Evolutionary conservation across 2,329 filamentous ascomycete genomes (phyloP).

Genomic region (Alternaria angustiovoidea): DNA sequence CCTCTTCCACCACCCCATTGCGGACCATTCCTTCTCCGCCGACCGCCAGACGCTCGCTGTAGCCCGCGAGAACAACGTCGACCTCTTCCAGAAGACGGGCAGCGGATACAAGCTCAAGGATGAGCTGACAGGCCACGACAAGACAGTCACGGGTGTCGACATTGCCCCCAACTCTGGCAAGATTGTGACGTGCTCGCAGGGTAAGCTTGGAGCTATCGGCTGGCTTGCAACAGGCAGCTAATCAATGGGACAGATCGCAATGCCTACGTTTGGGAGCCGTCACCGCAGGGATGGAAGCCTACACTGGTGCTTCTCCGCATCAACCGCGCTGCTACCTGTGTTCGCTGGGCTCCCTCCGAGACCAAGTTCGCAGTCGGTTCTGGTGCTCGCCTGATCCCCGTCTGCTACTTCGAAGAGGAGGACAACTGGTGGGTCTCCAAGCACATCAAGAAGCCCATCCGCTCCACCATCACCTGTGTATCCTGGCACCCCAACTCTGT

Average conservation of each 20-base stretch:
- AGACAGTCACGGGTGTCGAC: conserved; percentile 94
- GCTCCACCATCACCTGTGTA: conserved; percentile 93
- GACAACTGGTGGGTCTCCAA: conserved; percentile 99
- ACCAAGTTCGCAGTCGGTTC: conserved; percentile 98
- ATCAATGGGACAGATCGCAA: conserved; percentile 75
- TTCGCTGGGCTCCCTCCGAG: conserved; percentile 96
- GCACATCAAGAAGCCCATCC: conserved; percentile 98
- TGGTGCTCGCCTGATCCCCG: conserved; percentile 90
- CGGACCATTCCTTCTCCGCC: conserved; percentile 96
- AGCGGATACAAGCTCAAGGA: conserved; percentile 84
- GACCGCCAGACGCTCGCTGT: conserved; percentile 90
- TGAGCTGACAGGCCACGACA: conserved; percentile 95
- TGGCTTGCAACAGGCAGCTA: conserved; percentile 22
- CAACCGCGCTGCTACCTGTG: conserved; percentile 94
- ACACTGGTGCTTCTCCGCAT: conserved; percentile 96
- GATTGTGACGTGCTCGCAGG: conserved; percentile 97
- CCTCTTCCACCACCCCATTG: conserved; percentile 94
- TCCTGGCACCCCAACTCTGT: conserved; percentile 99
- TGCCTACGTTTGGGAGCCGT: conserved; percentile 96
- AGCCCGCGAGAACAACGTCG: conserved; percentile 86
- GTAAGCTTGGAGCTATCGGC: conserved; percentile 55
- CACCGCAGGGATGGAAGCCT: conserved; percentile 91
- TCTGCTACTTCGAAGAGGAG: conserved; percentile 99
- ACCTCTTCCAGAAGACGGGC: conserved; percentile 81
- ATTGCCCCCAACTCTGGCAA: conserved; percentile 90